A percentile compares a stretch with the other conserved stretches of the same genome.
Conservation (phyloP, 805 yeast genomes). For the Lipomyces yamadae region DNA sequence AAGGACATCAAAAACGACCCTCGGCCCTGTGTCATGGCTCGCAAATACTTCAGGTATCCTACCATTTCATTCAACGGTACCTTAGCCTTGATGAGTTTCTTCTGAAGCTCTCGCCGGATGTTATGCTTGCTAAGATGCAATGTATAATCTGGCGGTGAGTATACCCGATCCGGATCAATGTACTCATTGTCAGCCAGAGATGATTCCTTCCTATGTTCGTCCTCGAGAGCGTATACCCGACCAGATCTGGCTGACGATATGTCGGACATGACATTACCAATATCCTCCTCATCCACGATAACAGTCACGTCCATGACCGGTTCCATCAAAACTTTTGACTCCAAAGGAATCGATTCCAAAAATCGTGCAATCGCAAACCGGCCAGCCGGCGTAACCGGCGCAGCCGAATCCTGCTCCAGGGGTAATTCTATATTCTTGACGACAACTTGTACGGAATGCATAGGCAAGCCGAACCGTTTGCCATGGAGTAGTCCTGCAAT, state of each 20-base stretch:
- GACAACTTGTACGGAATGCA: slow-evolving; percentile 64
- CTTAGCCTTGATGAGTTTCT: slow-evolving; percentile 63
- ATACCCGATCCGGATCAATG: slow-evolving; percentile 53
- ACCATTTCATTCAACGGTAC: slow-evolving; percentile 90
- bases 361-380: slow-evolving; percentile 53
- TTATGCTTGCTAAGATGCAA: slow-evolving; percentile 43
- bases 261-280: slow-evolving; percentile 87
- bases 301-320: slow-evolving; percentile 84
- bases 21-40: slow-evolving; percentile 89
- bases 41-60: slow-evolving; percentile 76
- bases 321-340: slow-evolving; percentile 66
- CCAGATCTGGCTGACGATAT: slow-evolving; percentile 80
- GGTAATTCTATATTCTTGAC: slow-evolving; percentile 61
- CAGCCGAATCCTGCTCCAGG: slow-evolving; percentile 49
- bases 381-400: slow-evolving; percentile 53
- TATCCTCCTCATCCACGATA: slow-evolving; percentile 66
- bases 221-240: slow-evolving; percentile 70
- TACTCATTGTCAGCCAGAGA: slow-evolving; percentile 9
- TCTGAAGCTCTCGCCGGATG: slow-evolving; percentile 47
- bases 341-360: slow-evolving; percentile 41
- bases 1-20: slow-evolving; percentile 82
- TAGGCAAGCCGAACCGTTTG: slow-evolving; percentile 51
- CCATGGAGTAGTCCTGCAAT: slow-evolving; percentile 53
- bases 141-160: slow-evolving; percentile 72
- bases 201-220: slow-evolving; percentile 48